These are phyloP conservation scores for Roridomyces roridus DNA, from an alignment of 768 basidiomycete species.

Conservation along the genomic window DNA sequence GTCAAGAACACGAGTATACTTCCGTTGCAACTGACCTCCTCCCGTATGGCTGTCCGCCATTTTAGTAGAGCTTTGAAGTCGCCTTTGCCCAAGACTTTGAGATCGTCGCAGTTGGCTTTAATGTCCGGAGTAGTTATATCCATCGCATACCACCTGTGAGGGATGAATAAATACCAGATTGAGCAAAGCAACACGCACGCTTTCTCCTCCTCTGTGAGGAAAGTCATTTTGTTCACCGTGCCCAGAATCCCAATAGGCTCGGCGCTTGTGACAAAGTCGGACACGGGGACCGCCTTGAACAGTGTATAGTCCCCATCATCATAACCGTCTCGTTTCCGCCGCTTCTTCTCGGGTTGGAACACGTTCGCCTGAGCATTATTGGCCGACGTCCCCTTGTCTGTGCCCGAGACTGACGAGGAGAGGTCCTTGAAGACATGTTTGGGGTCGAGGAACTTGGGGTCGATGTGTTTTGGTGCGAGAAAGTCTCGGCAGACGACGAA, in stretches of 20 bases:
- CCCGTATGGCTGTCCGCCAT: conserved; percentile 87
- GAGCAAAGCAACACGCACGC: conserved; percentile 49
- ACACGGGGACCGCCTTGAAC: conserved; percentile 74
- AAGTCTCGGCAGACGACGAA: conserved; percentile 98
- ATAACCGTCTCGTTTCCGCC: conserved; percentile 92
- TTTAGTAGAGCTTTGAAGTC: conserved; percentile 94
- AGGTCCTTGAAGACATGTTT: conserved; percentile 98
- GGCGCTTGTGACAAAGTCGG: conserved; percentile 68
- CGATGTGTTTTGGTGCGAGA: conserved; percentile 92
- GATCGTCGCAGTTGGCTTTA: conserved; percentile 83
- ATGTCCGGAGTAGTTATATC: conserved; percentile 81
- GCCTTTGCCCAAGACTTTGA: conserved; percentile 96
- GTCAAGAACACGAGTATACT: neutral
- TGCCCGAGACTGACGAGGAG: conserved; percentile 48
- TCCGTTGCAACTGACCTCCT: conserved; percentile 67
- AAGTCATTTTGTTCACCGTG: conserved; percentile 76
- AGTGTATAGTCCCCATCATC: conserved; percentile 93
- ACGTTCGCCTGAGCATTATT: conserved; percentile 87
- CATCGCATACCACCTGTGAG: conserved; percentile 71
- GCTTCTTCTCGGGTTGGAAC: conserved; percentile 97
- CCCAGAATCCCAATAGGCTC: conserved; percentile 88
- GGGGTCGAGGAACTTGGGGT: conserved; percentile 97
- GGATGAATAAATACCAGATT: conserved; percentile 3
- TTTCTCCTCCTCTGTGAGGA: conserved; percentile 85
- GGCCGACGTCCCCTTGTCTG: conserved; percentile 59